Percentiles rank a stretch among this genome's conserved stretches.
Conservation (phyloP, 345 rosid genomes). For the Jatropha curcas region DNA sequence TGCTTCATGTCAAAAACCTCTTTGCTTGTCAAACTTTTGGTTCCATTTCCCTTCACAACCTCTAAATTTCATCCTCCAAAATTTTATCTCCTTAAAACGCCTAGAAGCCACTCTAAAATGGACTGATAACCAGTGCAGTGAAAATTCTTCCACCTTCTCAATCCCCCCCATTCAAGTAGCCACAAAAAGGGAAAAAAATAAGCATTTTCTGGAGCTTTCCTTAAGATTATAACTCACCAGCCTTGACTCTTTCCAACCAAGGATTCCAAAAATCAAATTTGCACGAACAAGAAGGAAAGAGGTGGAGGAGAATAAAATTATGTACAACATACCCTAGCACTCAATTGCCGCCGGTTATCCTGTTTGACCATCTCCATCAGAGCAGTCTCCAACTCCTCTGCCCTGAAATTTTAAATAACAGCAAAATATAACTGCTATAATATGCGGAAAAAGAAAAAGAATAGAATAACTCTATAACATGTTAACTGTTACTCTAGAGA, state of each 20-base stretch:
- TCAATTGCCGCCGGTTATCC: conserved; percentile 89
- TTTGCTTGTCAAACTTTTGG: too few relatives aligned
- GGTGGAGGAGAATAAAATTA: background rate
- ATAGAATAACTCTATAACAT: background rate
- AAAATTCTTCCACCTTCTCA: too few relatives aligned
- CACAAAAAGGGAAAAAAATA: background rate
- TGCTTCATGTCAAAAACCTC: background rate
- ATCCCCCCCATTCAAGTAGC: background rate
- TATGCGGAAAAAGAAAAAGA: conserved; percentile 7
- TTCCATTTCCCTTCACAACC: background rate
- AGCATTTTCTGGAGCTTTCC: background rate
- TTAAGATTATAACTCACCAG: background rate
- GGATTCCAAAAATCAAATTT: background rate
- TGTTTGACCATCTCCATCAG: conserved; percentile 99
- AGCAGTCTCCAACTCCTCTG: conserved; percentile 99
- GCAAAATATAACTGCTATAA: conserved; percentile 6
- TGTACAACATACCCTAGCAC: conserved; percentile 70
- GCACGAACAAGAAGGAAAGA: background rate
- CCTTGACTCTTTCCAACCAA: background rate
- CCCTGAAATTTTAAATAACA: conserved; percentile 48
- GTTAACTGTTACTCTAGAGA: background rate
- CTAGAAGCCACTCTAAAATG: background rate
- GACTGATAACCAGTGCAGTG: too few relatives aligned
- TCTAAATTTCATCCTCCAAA: background rate
- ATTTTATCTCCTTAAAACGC: background rate